Base-by-base conservation (phyloP, 495 filamentous ascomycete species). In the Talaromyces stipitatus region DNA sequence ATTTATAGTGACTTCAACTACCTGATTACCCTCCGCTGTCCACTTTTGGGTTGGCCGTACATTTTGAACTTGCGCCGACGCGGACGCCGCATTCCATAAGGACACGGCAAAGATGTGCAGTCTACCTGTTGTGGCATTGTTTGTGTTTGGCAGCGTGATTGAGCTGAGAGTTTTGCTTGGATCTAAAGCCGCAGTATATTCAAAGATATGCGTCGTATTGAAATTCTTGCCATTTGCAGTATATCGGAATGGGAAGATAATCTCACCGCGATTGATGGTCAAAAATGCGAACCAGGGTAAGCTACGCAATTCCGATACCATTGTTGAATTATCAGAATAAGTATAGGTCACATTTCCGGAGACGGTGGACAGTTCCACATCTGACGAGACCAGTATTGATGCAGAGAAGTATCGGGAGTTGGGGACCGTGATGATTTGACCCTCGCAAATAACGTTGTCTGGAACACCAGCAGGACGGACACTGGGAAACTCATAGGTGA, bases 41-140 rank as follows among this genome's bases (percentile, higher is more conserved):
- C 73, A 74, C 56, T 81, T 79, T 61, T 82, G 78, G 10, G 80
- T 82, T 4, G 78, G 72, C 3, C 79, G 68, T 12, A 74, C 71
- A 63, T 74, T 76, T 57, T 83, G 79, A 10, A 79, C 69, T 20
- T 69, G 59, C 3, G 16, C 46, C 10, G 46, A 50, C 5, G 46
- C 11, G 14, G 36, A 41, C 12, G 36, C 11, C 14, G 36, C 4
- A 41, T 8, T 6, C 43, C 43, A 54, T 55, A 69, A 27, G 12
- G 67, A 64, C 20, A 68, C 45, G 5, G 67, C 54, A 62, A 67
- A 69, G 2, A 69, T 43, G 22, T 69, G 67, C 7, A 69, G 52
- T 27, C 32, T 47, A 47, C 18, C 20, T 6, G 23, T n/a, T 2
- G 41, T 48, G n/a, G 20, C 24, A 10, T 29, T 38, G 10, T 3